These are phyloP conservation scores for Schizosaccharomyces cryophilus DNA, from an alignment of 805 yeast genomes.

Conservation along the genomic window DNA sequence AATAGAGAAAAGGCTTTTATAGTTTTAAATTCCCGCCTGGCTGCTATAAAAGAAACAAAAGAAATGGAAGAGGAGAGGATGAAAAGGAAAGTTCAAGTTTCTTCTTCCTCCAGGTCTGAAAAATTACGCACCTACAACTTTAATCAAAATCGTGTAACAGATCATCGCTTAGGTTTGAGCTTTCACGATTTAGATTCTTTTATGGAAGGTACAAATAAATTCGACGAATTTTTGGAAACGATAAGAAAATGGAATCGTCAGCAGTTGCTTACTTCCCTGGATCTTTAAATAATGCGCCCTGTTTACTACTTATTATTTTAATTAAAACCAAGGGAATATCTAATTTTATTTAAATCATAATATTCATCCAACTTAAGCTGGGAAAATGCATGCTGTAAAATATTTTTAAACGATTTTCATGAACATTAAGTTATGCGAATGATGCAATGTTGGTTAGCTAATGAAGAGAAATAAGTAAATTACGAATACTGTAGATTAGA, in stretches of 20 bases:
- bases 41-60: slow-evolving; percentile 48
- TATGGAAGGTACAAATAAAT: slow-evolving; percentile 23
- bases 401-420: no score
- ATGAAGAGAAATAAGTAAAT: no score
- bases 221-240: not conserved
- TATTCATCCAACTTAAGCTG: no score
- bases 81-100: slow-evolving; percentile 58
- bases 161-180: slow-evolving; percentile 68
- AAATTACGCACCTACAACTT: slow-evolving; percentile 83
- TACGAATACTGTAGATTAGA: no score
- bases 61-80: slow-evolving; percentile 39
- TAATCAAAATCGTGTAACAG: slow-evolving; percentile 81
- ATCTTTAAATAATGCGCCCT: no score
- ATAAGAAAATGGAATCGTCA: not conserved
- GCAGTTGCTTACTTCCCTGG: not conserved
- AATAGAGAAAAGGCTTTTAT: slow-evolving; percentile 82
- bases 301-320: no score
- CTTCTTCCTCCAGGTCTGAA: slow-evolving; percentile 73
- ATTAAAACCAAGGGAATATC: no score
- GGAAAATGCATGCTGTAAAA: no score
- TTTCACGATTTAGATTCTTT: slow-evolving; percentile 51
- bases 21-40: slow-evolving; percentile 58
- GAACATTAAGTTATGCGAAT: no score
- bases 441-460: no score
- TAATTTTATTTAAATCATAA: no score